Conservation (phyloP, 768 basidiomycete species). For the Punctularia strigosozonata region DNA sequence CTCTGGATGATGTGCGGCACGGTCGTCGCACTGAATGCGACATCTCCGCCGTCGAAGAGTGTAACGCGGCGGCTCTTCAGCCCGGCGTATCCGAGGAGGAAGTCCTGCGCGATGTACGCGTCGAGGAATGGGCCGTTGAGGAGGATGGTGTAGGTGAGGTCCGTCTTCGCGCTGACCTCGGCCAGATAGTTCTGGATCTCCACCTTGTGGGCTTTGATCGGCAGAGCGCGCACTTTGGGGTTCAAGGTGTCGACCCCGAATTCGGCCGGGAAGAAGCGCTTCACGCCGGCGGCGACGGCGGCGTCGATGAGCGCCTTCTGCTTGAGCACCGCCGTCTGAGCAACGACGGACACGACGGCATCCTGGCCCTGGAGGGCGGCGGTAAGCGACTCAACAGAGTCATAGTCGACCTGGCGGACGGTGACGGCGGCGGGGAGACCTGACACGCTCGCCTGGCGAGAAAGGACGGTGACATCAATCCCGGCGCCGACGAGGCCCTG, state of each 20-base stretch:
- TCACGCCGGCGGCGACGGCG: conserved; percentile 17
- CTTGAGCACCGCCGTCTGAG: conserved; percentile 9
- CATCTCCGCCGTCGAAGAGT: too few relatives aligned
- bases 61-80: too few relatives aligned
- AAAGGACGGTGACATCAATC: background rate
- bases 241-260: conserved; percentile 9
- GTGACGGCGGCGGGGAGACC: conserved; percentile 1
- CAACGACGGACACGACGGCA: conserved; percentile 17
- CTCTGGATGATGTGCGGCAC: too few relatives aligned
- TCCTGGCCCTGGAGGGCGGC: conserved; percentile 11
- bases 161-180: too few relatives aligned
- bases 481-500: background rate
- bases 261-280: conserved; percentile 20
- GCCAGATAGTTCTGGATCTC: conserved; percentile 5
- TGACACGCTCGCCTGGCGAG: background rate
- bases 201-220: conserved; percentile 3
- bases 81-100: too few relatives aligned
- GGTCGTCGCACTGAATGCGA: too few relatives aligned
- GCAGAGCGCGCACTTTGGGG: conserved; percentile 1
- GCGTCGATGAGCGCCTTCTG: conserved; percentile 17
- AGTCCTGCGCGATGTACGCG: too few relatives aligned
- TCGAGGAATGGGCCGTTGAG: too few relatives aligned
- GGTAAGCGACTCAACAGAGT: conserved; percentile 1
- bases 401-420: conserved; percentile 2
- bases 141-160: too few relatives aligned